phyloP scores from a whole-genome alignment of 202 grass and related monocot species.

The Saccharum hybrid region DNA sequence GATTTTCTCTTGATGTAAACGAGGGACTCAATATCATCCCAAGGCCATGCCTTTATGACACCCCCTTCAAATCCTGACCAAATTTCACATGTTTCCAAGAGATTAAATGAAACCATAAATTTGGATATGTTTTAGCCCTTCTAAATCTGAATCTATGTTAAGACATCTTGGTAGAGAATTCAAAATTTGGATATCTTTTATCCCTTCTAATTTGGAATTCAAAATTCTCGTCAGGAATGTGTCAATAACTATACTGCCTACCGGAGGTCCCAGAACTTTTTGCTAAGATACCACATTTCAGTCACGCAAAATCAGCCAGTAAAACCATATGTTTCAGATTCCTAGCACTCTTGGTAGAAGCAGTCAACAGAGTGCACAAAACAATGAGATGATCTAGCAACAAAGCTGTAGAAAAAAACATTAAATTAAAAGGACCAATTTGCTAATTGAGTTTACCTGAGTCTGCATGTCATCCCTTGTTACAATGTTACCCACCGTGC shows the following conservation, averaged over 20 bases:
- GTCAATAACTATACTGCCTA: too few relatives aligned
- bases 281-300: too few relatives aligned
- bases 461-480: slow-evolving; percentile 96
- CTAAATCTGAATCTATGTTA: slow-evolving; percentile 28
- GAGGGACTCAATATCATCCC: slow-evolving; percentile 70
- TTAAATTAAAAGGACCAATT: not conserved
- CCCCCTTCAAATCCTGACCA: slow-evolving; percentile 67
- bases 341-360: too few relatives aligned
- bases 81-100: slow-evolving; percentile 87
- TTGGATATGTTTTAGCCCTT: slow-evolving; percentile 7
- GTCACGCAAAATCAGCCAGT: too few relatives aligned
- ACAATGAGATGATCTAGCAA: not conserved
- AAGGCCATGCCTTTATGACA: slow-evolving; percentile 87
- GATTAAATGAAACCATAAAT: slow-evolving; percentile 45
- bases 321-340: too few relatives aligned
- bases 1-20: slow-evolving; percentile 63
- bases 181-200: too few relatives aligned
- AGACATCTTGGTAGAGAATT: not conserved
- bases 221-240: too few relatives aligned
- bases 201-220: too few relatives aligned
- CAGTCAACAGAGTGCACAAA: too few relatives aligned
- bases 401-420: not conserved
- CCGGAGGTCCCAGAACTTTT: too few relatives aligned
- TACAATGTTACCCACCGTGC: slow-evolving; percentile 91
- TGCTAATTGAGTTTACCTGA: slow-evolving; percentile 54